These are phyloP conservation scores for Calocybe gangraenosa DNA, from an alignment of 768 basidiomycete genomes.

Conservation along the genomic window DNA sequence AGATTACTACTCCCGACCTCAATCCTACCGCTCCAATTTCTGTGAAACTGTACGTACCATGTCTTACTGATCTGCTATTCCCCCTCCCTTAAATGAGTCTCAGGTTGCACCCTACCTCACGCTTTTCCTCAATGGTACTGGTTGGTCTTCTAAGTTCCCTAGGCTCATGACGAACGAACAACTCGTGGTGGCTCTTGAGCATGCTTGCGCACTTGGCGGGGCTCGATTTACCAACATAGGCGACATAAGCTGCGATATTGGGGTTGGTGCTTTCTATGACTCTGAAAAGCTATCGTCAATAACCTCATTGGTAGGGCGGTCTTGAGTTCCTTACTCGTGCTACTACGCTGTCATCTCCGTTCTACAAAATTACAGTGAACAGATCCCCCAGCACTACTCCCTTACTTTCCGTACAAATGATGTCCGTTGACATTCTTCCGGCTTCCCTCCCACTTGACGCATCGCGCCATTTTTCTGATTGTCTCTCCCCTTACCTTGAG, in stretches of 20 bases:
- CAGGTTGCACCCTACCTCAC: constrained; percentile 85
- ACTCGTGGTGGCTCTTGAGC: constrained; percentile 44
- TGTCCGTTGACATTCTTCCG: constrained; percentile 90
- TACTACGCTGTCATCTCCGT: constrained; percentile 76
- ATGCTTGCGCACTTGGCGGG: constrained; percentile 45
- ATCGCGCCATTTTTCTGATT: constrained; percentile 68
- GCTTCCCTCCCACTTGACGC: constrained; percentile 81
- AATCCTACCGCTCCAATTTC: constrained; percentile 64
- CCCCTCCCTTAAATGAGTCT: neutral
- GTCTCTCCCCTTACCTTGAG: constrained; percentile 64
- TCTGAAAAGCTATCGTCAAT: neutral
- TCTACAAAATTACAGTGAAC: constrained; percentile 48
- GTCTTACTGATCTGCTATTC: neutral
- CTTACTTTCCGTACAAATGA: constrained; percentile 65
- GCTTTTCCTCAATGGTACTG: constrained; percentile 80
- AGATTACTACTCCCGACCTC: constrained; percentile 73
- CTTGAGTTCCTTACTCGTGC: constrained; percentile 77
- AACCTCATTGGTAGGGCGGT: constrained; percentile 53
- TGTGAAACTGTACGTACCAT: constrained; percentile 48
- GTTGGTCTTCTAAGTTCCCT: constrained; percentile 79
- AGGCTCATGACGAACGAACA: constrained; percentile 71
- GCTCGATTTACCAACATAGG: constrained; percentile 70
- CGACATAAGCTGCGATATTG: constrained; percentile 89
- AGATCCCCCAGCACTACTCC: constrained; percentile 30
- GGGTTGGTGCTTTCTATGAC: constrained; percentile 33